A percentile compares a stretch with the other conserved stretches of the same genome.
Conservation (phyloP, 2,329 filamentous ascomycete genomes). For the Cladosporium cucumerinum region DNA sequence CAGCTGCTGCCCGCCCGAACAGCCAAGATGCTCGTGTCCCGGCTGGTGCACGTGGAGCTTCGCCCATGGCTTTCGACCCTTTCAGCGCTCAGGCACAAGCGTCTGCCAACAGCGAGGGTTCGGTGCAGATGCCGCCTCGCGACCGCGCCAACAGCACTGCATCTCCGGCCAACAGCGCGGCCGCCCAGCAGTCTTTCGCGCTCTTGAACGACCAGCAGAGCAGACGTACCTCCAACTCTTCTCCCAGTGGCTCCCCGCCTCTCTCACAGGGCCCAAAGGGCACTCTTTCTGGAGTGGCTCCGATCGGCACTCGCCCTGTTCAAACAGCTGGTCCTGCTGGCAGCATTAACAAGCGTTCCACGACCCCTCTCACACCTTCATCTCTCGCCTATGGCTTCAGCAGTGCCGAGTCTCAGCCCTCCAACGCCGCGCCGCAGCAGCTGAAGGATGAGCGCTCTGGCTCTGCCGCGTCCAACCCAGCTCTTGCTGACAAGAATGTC, state of each 20-base stretch:
- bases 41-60: constrained; percentile 68
- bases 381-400: constrained; percentile 71
- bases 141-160: constrained; percentile 65
- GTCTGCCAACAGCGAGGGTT: constrained; percentile 50
- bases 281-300: constrained; percentile 68
- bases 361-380: constrained; percentile 80
- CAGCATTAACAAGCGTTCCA: constrained; percentile 73
- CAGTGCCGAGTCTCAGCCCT: constrained; percentile 52
- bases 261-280: constrained; percentile 57
- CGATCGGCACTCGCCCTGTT: constrained; percentile 85
- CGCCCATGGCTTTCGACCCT: constrained; percentile 75
- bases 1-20: constrained; percentile 58
- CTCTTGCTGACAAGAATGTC: constrained; percentile 44
- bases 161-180: constrained; percentile 70
- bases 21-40: constrained; percentile 58
- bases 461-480: constrained; percentile 59
- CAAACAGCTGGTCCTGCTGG: constrained; percentile 57
- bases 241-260: constrained; percentile 77
- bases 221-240: constrained; percentile 79
- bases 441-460: constrained; percentile 52
- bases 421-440: constrained; percentile 50
- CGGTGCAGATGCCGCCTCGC: constrained; percentile 51
- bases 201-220: constrained; percentile 59
- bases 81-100: constrained; percentile 54
- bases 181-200: constrained; percentile 39